These are phyloP conservation scores for Hericium rajendrae DNA, from an alignment of 768 basidiomycete genomes.

Conservation along the genomic window DNA sequence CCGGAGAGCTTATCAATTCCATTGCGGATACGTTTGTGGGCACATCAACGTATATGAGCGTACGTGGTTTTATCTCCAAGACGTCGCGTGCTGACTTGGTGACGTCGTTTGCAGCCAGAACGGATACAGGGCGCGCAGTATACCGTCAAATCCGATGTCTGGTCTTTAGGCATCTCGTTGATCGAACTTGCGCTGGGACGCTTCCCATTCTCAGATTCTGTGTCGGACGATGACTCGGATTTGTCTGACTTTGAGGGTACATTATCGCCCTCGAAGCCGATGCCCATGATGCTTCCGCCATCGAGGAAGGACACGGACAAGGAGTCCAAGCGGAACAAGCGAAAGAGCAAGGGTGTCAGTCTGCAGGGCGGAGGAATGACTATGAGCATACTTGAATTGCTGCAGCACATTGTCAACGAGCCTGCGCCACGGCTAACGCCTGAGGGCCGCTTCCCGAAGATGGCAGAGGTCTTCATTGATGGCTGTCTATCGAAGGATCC, in stretches of 20 bases:
- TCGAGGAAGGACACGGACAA: slow-evolving; percentile 17
- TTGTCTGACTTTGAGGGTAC: slow-evolving; percentile 73
- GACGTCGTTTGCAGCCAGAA: slow-evolving; percentile 60
- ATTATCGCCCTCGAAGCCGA: slow-evolving; percentile 61
- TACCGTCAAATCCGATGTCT: slow-evolving; percentile 98
- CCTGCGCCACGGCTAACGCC: slow-evolving; percentile 83
- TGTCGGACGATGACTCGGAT: slow-evolving; percentile 61
- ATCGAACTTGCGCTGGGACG: slow-evolving; percentile 95
- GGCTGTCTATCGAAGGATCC: slow-evolving; percentile 90
- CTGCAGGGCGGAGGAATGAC: slow-evolving; percentile 93
- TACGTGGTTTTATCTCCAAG: slow-evolving; percentile 32
- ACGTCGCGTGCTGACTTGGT: slow-evolving; percentile 7
- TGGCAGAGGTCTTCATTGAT: slow-evolving; percentile 81
- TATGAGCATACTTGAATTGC: slow-evolving; percentile 93
- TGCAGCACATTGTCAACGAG: slow-evolving; percentile 98
- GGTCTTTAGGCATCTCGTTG: slow-evolving; percentile 95
- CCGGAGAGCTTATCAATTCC: slow-evolving; percentile 96
- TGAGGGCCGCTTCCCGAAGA: slow-evolving; percentile 59
- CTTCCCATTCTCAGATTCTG: slow-evolving; percentile 89
- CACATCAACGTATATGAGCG: slow-evolving; percentile 99
- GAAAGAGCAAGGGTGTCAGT: slow-evolving; percentile 87
- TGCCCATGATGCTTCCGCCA: slow-evolving; percentile 37
- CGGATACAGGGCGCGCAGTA: slow-evolving; percentile 98
- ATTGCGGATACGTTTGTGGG: slow-evolving; percentile 99
- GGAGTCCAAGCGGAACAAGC: slow-evolving; percentile 63